These are phyloP conservation scores for Verticillium dahliae DNA, from an alignment of 2,329 filamentous ascomycete species.

Conservation along the genomic window DNA sequence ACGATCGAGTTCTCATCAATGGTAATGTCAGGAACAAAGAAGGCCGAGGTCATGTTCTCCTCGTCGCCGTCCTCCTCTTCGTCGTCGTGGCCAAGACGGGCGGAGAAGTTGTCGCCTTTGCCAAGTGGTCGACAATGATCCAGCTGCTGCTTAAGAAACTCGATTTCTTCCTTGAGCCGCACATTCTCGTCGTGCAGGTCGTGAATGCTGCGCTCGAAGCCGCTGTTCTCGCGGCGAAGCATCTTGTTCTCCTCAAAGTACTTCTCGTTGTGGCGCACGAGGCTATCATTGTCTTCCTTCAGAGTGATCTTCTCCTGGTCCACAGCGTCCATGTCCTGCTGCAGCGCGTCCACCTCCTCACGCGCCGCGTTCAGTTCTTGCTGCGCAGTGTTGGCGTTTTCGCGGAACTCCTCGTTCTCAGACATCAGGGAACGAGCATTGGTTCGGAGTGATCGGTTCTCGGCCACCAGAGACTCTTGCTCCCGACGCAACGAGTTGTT, in stretches of 20 bases:
- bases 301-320: constrained; percentile 36
- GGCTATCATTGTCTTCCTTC: constrained; percentile 43
- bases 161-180: constrained; percentile 40
- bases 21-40: constrained; percentile 53
- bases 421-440: constrained; percentile 32
- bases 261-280: constrained; percentile 48
- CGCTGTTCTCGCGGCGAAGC: constrained; percentile 38
- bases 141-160: constrained; percentile 36
- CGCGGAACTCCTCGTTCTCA: constrained; percentile 37
- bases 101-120: constrained; percentile 27
- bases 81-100: constrained; percentile 22
- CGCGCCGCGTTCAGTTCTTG: constrained; percentile 33
- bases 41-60: constrained; percentile 53
- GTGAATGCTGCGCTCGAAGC: constrained; percentile 37
- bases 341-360: constrained; percentile 32
- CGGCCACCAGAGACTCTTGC: constrained; percentile 33
- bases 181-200: constrained; percentile 39
- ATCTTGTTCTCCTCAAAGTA: constrained; percentile 48
- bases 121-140: constrained; percentile 31
- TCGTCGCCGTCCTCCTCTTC: constrained; percentile 17
- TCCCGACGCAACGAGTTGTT: constrained; percentile 33
- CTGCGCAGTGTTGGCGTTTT: constrained; percentile 30
- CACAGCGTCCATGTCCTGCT: constrained; percentile 29
- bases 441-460: constrained; percentile 37
- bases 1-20: constrained; percentile 29